These are phyloP conservation scores for Linnemannia elongata DNA, from an alignment of 192 early-diverging fungal genomes.

Conservation along the genomic window DNA sequence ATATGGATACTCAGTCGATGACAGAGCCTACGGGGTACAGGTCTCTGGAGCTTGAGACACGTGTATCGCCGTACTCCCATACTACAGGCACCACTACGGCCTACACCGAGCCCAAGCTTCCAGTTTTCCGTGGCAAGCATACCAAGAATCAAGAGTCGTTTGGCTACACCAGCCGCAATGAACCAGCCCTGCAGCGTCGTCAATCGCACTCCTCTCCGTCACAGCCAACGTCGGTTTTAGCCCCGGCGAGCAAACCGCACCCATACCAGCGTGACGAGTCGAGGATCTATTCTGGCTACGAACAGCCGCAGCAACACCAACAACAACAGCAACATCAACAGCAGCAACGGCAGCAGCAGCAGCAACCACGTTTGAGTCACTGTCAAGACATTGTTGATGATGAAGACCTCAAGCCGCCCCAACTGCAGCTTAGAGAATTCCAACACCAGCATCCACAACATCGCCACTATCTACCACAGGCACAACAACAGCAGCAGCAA, in stretches of 20 bases:
- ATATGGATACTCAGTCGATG: neutral
- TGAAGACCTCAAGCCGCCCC: slow-evolving; percentile 7
- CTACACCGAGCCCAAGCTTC: neutral
- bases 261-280: slow-evolving; percentile 18
- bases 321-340: neutral
- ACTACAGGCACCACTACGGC: neutral
- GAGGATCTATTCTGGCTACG: neutral
- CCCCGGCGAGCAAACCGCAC: neutral
- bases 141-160: slow-evolving; percentile 21
- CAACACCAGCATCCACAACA: slow-evolving; percentile 1
- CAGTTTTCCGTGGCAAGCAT: slow-evolving; percentile 20
- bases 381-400: slow-evolving; percentile 15
- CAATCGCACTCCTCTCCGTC: neutral
- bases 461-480: neutral
- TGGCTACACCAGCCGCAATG: neutral
- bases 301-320: slow-evolving; percentile 11
- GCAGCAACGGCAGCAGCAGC: slow-evolving; percentile 12
- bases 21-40: neutral
- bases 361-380: neutral
- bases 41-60: neutral
- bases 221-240: neutral
- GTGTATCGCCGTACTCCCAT: slow-evolving; percentile 7
- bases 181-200: neutral
- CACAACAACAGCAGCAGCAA: neutral
- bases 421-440: neutral